Conservation (phyloP, 768 basidiomycete species). For the Leccinum rimulosum region DNA sequence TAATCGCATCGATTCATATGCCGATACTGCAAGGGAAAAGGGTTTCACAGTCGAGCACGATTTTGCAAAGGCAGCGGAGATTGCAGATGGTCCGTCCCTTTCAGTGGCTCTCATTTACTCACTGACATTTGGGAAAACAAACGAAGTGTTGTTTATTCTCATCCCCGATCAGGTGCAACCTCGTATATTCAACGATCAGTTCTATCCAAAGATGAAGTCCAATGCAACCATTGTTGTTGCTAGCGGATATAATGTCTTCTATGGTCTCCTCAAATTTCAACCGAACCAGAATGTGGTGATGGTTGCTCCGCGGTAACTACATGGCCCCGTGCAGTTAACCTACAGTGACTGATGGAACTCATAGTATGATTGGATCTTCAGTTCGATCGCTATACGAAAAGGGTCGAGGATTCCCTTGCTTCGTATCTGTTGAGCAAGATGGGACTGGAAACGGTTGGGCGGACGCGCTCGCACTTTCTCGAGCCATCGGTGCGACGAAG, state of each 20-base stretch:
- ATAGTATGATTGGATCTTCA: slow-evolving; percentile 65
- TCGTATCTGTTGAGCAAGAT: slow-evolving; percentile 63
- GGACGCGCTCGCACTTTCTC: slow-evolving; percentile 51
- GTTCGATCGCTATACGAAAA: slow-evolving; percentile 60
- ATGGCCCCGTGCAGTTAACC: not conserved
- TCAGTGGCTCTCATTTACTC: not conserved
- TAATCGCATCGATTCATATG: slow-evolving; percentile 56
- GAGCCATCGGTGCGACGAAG: slow-evolving; percentile 59
- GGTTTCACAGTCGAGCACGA: slow-evolving; percentile 58
- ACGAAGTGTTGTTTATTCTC: slow-evolving; percentile 54
- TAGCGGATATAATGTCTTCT: slow-evolving; percentile 66
- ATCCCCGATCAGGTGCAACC: slow-evolving; percentile 67
- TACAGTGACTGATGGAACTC: not conserved
- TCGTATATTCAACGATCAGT: slow-evolving; percentile 54
- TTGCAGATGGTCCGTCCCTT: slow-evolving; percentile 49
- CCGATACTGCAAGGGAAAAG: slow-evolving; percentile 53
- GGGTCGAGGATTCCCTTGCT: slow-evolving; percentile 61
- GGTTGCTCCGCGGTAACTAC: slow-evolving; percentile 55
- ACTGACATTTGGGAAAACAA: not conserved
- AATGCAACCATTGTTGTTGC: slow-evolving; percentile 53
- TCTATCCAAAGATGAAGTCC: slow-evolving; percentile 50
- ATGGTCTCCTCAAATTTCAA: slow-evolving; percentile 53
- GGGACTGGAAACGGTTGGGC: slow-evolving; percentile 48
- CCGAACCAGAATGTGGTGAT: slow-evolving; percentile 58
- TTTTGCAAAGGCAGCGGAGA: slow-evolving; percentile 52